Base-by-base conservation (phyloP, 2,329 filamentous ascomycete genomes). In the Elsinoe perseae region DNA sequence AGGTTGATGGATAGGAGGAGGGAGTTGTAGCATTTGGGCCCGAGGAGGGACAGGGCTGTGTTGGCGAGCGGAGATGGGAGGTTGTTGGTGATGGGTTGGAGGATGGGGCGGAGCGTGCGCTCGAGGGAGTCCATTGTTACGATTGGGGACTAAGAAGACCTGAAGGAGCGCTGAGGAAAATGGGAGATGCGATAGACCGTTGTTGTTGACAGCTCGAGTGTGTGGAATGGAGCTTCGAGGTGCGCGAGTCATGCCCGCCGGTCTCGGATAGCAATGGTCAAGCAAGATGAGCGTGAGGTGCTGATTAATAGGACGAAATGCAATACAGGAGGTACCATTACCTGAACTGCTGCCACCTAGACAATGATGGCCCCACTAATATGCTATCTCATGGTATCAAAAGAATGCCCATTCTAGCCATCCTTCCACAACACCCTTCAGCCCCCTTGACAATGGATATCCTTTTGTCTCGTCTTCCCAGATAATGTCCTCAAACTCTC, bases 1-100 rank as follows among this genome's bases (percentile, higher is more conserved):
- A 86, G 77, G 74, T 95, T 86, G 68, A 98, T 80, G 67, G 96
- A 85, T 66, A 93, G 84, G 61, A 98, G 74, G 52, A 98, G 82
- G 14, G 84, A 83, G 68, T 85, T 81, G 82, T 97, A 95, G 82
- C 93, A 98, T 59, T 78, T 64, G 16, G 69, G 73, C 69, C 92
- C 91, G 65, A 98, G 81, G 69, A 98, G 83, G 61, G 86, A 87
- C 65, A 85, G 75, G 66, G 87, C 86, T 50, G 87, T 76, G 72
- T 91, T 80, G 72, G 81, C 82, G 68, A 95, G 79, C 12, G 87
- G 87, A 30, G 76, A 74, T 18, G 90, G 91, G 36, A 77, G 73
- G 60, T 74, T 73, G 59, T 73, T 71, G 3, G 73, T 76, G 46
- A 76, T 66, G 57, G 73, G 73, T 46, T 72, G 70, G 56, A 76